Base-by-base conservation (phyloP, 2,329 filamentous ascomycete species). In the Fusarium equiseti region DNA sequence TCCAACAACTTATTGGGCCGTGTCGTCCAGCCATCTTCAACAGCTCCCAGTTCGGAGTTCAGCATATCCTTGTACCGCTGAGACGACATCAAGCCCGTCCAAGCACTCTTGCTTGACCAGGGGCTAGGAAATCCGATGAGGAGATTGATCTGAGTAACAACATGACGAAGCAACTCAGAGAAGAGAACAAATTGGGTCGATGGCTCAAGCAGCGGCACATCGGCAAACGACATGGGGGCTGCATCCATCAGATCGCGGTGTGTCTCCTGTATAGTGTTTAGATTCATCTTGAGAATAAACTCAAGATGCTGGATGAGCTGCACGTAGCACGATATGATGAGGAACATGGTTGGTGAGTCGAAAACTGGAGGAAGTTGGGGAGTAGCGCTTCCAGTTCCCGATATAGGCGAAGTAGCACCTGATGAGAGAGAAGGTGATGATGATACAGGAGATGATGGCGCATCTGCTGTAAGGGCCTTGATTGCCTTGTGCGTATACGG, bases 321-420 rank as follows among this genome's bases (percentile, higher is more conserved):
- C 7, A 71, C 64, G 46, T 74, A 78, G 49, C 77, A 79, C 9
- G 77, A 79, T 49, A 77, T 74, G 42, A 77, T 65, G 24, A 77
- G 67, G 29, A 78, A 69, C 46, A 77, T 73, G 3, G 76, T 77
- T 0, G 77, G 63, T 2, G 73, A 70, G 57, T 77, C 76, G 20
- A 73, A 69, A 9, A 54, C 67, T 3, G 64, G 68, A 44, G 68
- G 48, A 15, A 59, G 57, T 53, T 46, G 44, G 12, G 55, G 56
- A 24, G 44, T 42, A 29, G 31, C 16, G 63, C 31, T 67, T 31
- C 31, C 63, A 13, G 38, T 62, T 31, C 31, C 44, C 12, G 38
- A 42, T 15, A 64, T 48, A 22, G 68, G 44, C 3, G 57, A 40
- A 16, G 43, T 40, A 22, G 31, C 60, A 16, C 26, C 46, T 2